Conservation (phyloP, 2,329 filamentous ascomycete species). For the Nemania sp. region DNA sequence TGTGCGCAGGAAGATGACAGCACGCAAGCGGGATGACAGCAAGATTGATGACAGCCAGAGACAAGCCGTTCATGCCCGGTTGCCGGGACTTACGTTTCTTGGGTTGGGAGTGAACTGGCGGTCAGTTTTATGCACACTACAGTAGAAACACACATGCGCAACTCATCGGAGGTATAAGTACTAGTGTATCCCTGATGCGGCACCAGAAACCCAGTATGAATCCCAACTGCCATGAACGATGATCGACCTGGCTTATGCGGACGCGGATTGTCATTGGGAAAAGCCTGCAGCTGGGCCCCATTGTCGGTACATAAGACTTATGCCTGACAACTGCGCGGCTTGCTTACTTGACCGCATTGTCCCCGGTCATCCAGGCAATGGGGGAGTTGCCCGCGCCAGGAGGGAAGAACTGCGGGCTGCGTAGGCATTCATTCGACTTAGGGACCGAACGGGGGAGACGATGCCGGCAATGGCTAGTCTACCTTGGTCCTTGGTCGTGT, state of each 20-base stretch:
- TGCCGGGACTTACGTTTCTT: slow-evolving; percentile 37
- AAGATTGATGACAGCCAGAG: slow-evolving; percentile 5
- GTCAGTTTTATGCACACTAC: slow-evolving; percentile 48
- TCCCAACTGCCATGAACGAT: slow-evolving; percentile 47
- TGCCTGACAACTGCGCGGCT: slow-evolving; percentile 34
- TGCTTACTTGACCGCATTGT: slow-evolving; percentile 22
- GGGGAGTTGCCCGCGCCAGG: slow-evolving; percentile 4
- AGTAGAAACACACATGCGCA: slow-evolving; percentile 31
- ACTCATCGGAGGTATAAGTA: slow-evolving; percentile 27
- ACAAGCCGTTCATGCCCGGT: slow-evolving; percentile 34
- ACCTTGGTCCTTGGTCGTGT: too few relatives aligned
- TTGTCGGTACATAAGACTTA: slow-evolving; percentile 37
- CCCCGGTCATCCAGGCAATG: slow-evolving; percentile 4
- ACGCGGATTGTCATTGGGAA: slow-evolving; percentile 28
- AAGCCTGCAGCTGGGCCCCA: slow-evolving; percentile 32
- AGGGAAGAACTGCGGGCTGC: slow-evolving; percentile 25
- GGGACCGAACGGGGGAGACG: slow-evolving; percentile 29
- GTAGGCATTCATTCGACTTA: slow-evolving; percentile 17
- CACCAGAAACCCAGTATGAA: slow-evolving; percentile 38
- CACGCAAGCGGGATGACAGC: neutral
- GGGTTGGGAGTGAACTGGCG: slow-evolving; percentile 52
- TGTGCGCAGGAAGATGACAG: slow-evolving; percentile 24
- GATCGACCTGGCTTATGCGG: slow-evolving; percentile 42
- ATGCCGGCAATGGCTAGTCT: slow-evolving; percentile 20
- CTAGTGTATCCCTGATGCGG: slow-evolving; percentile 28